Evolutionary conservation across 1,284 basidiomycete species (phyloP).

Genomic region (Microbotryum intermedium): DNA sequence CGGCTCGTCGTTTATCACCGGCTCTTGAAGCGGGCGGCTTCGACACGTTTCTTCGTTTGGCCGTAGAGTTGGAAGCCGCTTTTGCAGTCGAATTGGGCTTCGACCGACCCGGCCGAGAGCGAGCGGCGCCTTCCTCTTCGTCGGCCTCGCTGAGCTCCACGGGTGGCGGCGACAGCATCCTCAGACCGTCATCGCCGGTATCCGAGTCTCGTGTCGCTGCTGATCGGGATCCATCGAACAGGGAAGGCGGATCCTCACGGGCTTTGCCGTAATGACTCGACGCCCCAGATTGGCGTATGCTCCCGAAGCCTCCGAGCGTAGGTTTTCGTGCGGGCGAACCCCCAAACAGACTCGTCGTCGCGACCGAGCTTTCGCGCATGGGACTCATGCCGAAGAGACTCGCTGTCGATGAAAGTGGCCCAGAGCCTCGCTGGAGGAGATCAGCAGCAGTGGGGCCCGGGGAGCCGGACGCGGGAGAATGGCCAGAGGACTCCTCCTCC

Average conservation of each 20-base stretch:
- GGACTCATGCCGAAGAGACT: not conserved
- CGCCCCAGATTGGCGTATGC: constrained; percentile 1
- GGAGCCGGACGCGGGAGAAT: not conserved
- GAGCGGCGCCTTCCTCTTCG: not conserved
- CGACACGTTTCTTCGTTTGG: constrained; percentile 1
- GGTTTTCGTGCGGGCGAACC: constrained; percentile 2
- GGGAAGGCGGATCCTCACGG: not conserved
- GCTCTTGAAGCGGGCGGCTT: not conserved
- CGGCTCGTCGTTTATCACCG: constrained; percentile 24
- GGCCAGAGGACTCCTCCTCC: not conserved
- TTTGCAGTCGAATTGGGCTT: constrained; percentile 5
- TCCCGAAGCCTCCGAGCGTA: constrained; percentile 13
- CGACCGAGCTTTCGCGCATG: not conserved
- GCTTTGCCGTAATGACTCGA: not conserved
- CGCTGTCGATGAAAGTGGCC: not conserved
- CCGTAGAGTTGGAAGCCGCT: not conserved
- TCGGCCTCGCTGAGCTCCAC: not conserved
- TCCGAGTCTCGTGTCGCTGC: not conserved
- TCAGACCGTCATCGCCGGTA: not conserved
- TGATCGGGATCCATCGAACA: not conserved
- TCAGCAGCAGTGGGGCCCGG: not conserved
- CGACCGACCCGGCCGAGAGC: not conserved
- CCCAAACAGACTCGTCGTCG: not conserved
- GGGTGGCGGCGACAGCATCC: no score
- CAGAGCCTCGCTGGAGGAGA: not conserved